These are phyloP conservation scores for Entrophospora sp. DNA, from an alignment of 192 early-diverging fungal species.

Conservation along the genomic window DNA sequence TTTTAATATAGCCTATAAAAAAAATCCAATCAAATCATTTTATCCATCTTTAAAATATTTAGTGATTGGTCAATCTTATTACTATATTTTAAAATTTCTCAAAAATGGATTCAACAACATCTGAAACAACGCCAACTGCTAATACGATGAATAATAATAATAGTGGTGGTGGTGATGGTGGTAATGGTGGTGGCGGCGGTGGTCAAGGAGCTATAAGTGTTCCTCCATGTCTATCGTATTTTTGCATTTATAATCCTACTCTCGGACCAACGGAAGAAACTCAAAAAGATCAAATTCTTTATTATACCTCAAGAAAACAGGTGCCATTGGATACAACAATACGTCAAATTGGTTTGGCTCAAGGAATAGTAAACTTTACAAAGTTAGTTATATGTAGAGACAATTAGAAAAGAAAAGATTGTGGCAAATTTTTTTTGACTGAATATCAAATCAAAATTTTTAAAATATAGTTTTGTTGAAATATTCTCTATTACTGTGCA, in stretches of 20 bases:
- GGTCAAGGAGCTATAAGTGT: not conserved
- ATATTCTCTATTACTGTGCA: not conserved
- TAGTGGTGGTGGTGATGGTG: too few relatives aligned
- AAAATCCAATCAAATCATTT: too few relatives aligned
- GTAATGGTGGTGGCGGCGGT: too few relatives aligned
- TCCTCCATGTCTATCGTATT: slow-evolving; percentile 51
- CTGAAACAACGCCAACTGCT: too few relatives aligned
- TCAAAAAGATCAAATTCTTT: slow-evolving; percentile 69
- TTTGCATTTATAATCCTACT: slow-evolving; percentile 66
- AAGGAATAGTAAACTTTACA: slow-evolving; percentile 63
- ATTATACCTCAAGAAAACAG: slow-evolving; percentile 57
- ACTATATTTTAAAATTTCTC: too few relatives aligned
- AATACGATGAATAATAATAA: too few relatives aligned
- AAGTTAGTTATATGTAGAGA: slow-evolving; percentile 27
- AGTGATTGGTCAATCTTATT: too few relatives aligned
- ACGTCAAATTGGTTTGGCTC: slow-evolving; percentile 63
- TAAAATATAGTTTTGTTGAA: not conserved
- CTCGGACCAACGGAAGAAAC: slow-evolving; percentile 57
- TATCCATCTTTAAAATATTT: too few relatives aligned
- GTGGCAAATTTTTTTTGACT: not conserved
- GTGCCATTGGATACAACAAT: slow-evolving; percentile 69
- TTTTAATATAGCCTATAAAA: too few relatives aligned
- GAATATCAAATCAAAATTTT: not conserved
- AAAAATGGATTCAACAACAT: too few relatives aligned
- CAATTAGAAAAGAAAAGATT: not conserved